Evolutionary conservation across 306 rosid genomes (phyloP), one percentile per base, ranked within the genome.

Genomic region (Trifolium subterraneum): DNA sequence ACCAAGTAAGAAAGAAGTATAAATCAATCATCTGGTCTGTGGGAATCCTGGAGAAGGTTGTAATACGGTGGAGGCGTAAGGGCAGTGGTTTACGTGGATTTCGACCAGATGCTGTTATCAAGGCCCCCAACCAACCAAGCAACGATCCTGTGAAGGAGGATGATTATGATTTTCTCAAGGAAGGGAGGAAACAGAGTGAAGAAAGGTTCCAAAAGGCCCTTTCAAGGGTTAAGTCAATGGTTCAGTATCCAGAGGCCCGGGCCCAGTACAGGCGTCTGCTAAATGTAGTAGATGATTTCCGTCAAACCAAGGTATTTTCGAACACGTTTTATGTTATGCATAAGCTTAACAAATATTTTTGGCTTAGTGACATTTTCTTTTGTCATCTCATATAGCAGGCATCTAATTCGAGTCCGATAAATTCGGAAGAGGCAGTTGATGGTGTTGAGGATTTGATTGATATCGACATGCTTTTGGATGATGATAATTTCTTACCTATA

Each of bases 11-110:
- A 80, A 92, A 90, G 85, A 70, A 88, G 84, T 85, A 87, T 44
- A 90, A 74, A 74, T 4, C 90, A 65, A 70, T 92, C 68, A 72
- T 84, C 52, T 92, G 98, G 98, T 86, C 98, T 1, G 96, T 92
- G n/a, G 96, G 98, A 73, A 87, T 92, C 73, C 71, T 92, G 78
- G 98, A 92, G 67, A 92, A 92, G 83, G 87, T 90, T 70, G 80
- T 92, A 73, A 76, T 92, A 78, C 91, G 98, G 42, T 92, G 98
- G 98, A 90, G 98, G 80, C 96, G 98, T 27, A 92, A 90, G 86
- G 92, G 96, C 52, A 83, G 88, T 48, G 94, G 98, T 71, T 78
- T 92, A 67, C 91, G 96, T 50, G 97, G 96, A 60, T 92, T 89
- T 80, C 86, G 88, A 79, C 74, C 78, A 0, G 90, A 87, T 64